A percentile compares a stretch with the other conserved stretches of the same genome.
Evolutionary conservation across 179 eudicot species (phyloP).

Genomic region (Spergularia azorica): DNA sequence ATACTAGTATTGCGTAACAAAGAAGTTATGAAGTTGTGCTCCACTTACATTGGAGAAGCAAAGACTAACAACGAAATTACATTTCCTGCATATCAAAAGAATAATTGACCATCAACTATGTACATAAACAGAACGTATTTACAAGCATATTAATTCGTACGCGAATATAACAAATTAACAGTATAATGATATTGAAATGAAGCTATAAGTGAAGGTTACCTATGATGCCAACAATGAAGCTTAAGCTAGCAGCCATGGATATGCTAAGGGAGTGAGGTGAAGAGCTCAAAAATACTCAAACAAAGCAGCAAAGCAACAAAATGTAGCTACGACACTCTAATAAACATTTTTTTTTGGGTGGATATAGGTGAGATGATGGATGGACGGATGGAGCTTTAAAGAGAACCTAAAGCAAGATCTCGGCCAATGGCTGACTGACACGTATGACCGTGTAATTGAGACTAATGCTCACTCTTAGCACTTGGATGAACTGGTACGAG

Average conservation of each 20-base stretch:
- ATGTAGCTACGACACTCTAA: background rate
- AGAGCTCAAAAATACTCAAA: background rate
- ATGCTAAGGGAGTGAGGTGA: background rate
- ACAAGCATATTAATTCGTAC: too few species aligned
- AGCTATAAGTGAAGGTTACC: constrained; percentile 3
- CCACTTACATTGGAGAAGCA: constrained; percentile 16
- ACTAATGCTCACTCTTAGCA: background rate
- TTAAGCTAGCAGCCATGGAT: constrained; percentile 17
- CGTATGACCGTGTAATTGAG: background rate
- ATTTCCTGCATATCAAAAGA: constrained; percentile 7
- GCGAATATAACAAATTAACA: background rate
- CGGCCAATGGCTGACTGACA: background rate
- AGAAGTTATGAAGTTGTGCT: background rate
- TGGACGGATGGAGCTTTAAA: background rate
- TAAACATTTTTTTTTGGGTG: background rate
- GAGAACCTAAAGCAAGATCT: background rate
- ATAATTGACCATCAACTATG: background rate
- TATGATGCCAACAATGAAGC: constrained; percentile 22
- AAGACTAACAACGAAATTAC: constrained; percentile 2
- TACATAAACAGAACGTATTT: too few species aligned
- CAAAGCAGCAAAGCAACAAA: background rate
- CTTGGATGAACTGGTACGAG: background rate
- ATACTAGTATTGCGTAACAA: too few species aligned
- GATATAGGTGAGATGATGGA: background rate
- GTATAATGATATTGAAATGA: background rate